Conservation (phyloP, 2,329 filamentous ascomycete species). For the Pseudohalonectria lignicola region DNA sequence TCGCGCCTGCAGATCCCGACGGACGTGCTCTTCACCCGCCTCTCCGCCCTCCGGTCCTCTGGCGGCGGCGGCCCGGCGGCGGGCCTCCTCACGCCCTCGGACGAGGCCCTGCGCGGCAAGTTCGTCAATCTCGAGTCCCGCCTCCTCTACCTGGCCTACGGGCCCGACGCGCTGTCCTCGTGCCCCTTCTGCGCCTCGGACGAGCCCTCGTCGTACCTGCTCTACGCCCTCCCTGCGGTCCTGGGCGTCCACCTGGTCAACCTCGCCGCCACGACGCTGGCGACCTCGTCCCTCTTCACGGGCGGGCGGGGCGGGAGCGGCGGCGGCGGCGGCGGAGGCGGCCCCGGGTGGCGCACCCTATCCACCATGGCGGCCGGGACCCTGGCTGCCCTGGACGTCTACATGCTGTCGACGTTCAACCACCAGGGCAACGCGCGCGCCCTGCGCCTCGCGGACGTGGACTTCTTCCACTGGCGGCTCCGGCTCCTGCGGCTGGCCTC, state of each 20-base stretch:
- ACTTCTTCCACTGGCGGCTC: slow-evolving; percentile 62
- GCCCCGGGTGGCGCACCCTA: slow-evolving; percentile 49
- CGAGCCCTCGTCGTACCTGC: slow-evolving; percentile 59
- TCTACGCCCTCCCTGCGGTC: slow-evolving; percentile 68
- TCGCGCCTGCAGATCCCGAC: slow-evolving; percentile 79
- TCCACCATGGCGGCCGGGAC: slow-evolving; percentile 53
- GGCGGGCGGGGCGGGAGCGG: slow-evolving; percentile 47
- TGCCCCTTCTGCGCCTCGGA: slow-evolving; percentile 78
- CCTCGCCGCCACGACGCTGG: slow-evolving; percentile 58
- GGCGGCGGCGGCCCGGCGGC: too few relatives aligned
- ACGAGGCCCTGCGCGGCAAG: slow-evolving; percentile 55
- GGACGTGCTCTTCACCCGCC: slow-evolving; percentile 72
- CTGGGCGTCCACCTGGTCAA: slow-evolving; percentile 72
- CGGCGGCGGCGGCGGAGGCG: slow-evolving; percentile 1
- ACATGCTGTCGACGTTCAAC: slow-evolving; percentile 53
- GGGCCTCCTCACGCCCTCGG: slow-evolving; percentile 36
- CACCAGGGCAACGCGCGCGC: slow-evolving; percentile 53
- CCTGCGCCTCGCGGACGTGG: slow-evolving; percentile 49
- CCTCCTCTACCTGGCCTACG: slow-evolving; percentile 74
- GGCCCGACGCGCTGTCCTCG: slow-evolving; percentile 58
- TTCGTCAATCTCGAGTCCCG: slow-evolving; percentile 63
- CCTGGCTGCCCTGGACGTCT: slow-evolving; percentile 55
- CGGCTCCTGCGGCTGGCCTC: slow-evolving; percentile 50
- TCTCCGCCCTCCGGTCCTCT: slow-evolving; percentile 49
- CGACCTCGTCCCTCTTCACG: slow-evolving; percentile 54